Percentiles rank a stretch among this genome's conserved stretches.
phyloP scores from a whole-genome alignment of 768 basidiomycete genomes.

The Crucibulum laeve region DNA sequence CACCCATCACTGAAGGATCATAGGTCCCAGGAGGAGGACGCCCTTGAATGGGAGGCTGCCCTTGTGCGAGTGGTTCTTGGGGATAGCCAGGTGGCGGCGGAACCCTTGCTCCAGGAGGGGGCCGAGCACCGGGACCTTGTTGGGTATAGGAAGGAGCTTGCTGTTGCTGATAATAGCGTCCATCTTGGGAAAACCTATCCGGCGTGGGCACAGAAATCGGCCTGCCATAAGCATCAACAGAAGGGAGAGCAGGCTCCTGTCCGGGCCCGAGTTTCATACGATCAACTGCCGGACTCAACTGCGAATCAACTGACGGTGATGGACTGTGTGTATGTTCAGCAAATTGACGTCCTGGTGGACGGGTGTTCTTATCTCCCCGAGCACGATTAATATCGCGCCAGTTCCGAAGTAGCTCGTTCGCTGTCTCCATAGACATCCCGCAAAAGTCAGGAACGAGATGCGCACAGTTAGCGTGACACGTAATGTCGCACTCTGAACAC shows the following conservation, averaged over 20 bases:
- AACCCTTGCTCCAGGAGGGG: constrained; percentile 37
- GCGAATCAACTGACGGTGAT: constrained; percentile 27
- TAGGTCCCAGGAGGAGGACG: constrained; percentile 25
- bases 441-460: constrained; percentile 99
- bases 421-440: constrained; percentile 99
- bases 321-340: constrained; percentile 24
- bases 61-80: constrained; percentile 27
- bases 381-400: constrained; percentile 86
- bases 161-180: constrained; percentile 32
- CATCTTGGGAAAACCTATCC: constrained; percentile 36
- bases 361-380: constrained; percentile 46
- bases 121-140: constrained; percentile 25
- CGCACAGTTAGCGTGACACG: constrained; percentile 95
- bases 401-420: constrained; percentile 86
- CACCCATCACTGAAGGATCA: constrained; percentile 20
- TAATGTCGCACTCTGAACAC: constrained; percentile 94
- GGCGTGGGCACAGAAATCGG: constrained; percentile 28
- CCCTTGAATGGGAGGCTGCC: constrained; percentile 19
- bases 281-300: constrained; percentile 31
- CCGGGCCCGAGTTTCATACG: constrained; percentile 38
- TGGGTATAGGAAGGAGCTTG: constrained; percentile 23
- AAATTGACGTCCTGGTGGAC: constrained; percentile 30
- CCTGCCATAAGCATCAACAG: constrained; percentile 32
- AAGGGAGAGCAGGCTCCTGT: constrained; percentile 28
- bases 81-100: constrained; percentile 43